A percentile compares a stretch with the other conserved stretches of the same genome.
Conservation (phyloP, 441 rosid species). For the Corymbia calophylla region DNA sequence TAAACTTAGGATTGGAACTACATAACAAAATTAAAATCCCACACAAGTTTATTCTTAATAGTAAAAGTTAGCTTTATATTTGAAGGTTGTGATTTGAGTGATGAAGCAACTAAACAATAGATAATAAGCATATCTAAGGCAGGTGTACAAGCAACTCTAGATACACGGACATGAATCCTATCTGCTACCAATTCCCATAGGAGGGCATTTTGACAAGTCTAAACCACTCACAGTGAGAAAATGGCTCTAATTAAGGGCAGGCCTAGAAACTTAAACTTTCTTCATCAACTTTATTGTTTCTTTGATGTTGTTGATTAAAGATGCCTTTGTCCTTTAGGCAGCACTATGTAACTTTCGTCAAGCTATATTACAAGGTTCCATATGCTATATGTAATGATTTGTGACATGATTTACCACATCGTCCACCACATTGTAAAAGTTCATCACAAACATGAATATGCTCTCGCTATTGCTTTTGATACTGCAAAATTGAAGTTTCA, state of each 20-base stretch:
- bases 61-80: background rate
- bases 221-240: background rate
- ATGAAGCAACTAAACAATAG: background rate
- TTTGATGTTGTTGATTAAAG: background rate
- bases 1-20: background rate
- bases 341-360: background rate
- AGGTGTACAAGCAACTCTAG: background rate
- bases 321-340: background rate
- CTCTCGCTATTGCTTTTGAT: background rate
- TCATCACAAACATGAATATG: background rate
- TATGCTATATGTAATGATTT: background rate
- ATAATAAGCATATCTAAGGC: background rate
- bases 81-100: background rate
- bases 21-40: background rate
- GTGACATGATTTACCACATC: background rate
- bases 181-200: background rate
- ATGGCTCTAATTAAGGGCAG: background rate
- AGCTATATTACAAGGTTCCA: background rate
- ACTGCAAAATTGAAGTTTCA: background rate
- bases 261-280: background rate
- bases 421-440: background rate
- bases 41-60: background rate
- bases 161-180: background rate
- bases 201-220: background rate
- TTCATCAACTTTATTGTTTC: background rate